These are phyloP conservation scores for Penicillium parvum DNA, from an alignment of 495 filamentous ascomycete genomes.

Conservation along the genomic window DNA sequence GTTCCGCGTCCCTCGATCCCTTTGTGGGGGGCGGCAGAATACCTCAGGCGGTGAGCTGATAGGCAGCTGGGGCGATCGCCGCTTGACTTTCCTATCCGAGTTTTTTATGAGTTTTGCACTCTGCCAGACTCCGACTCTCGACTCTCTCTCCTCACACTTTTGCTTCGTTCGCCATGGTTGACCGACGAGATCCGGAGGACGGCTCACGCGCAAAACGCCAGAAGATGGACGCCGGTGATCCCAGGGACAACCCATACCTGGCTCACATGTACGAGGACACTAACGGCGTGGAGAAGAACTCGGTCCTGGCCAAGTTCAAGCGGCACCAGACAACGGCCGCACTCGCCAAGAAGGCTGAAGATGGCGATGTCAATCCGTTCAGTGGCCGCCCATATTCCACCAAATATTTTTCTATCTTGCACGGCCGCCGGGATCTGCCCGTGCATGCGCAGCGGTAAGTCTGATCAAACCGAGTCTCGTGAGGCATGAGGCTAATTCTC, in stretches of 20 bases:
- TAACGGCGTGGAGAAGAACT: constrained; percentile 39
- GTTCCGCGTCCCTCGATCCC: constrained; percentile 19
- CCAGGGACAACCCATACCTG: constrained; percentile 76
- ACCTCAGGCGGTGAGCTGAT: constrained; percentile 31
- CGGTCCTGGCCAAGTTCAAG: constrained; percentile 60
- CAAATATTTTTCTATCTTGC: constrained; percentile 83
- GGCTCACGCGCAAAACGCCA: constrained; percentile 45
- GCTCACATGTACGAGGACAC: constrained; percentile 74
- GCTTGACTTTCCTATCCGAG: constrained; percentile 34
- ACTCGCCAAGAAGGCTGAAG: constrained; percentile 68
- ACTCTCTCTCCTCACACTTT: constrained; percentile 15
- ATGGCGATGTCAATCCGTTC: constrained; percentile 82
- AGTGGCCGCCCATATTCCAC: constrained; percentile 68
- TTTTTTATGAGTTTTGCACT: constrained; percentile 23
- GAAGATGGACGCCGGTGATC: constrained; percentile 50
- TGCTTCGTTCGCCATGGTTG: no score
- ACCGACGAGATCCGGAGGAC: constrained; percentile 39
- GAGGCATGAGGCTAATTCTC: constrained; percentile 4
- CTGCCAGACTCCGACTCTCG: constrained; percentile 16
- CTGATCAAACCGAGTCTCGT: not conserved
- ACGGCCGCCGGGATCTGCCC: constrained; percentile 77
- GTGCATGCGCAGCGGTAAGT: constrained; percentile 81
- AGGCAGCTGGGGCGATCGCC: constrained; percentile 29
- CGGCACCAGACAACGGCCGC: constrained; percentile 78
- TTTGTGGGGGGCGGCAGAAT: constrained; percentile 31